A percentile compares a stretch with the other conserved stretches of the same genome.
phyloP scores from a whole-genome alignment of 2,329 filamentous ascomycete genomes.

The Pseudocercospora musae region DNA sequence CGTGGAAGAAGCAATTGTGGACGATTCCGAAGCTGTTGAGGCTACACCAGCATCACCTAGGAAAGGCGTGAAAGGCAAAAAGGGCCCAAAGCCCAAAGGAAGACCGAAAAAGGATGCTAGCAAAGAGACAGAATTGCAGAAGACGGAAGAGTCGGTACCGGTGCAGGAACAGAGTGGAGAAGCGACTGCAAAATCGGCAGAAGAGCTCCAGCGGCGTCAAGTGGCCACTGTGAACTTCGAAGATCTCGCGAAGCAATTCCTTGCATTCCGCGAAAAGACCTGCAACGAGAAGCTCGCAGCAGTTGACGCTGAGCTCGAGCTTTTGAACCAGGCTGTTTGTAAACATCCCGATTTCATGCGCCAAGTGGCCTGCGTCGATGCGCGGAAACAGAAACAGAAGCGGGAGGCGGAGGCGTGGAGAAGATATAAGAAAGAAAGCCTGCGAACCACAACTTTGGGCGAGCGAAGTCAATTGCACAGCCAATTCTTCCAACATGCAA shows the following conservation, averaged over 20 bases:
- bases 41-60: conserved; percentile 28
- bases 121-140: conserved; percentile 21
- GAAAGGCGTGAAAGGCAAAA: conserved; percentile 45
- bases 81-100: conserved; percentile 29
- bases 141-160: conserved; percentile 13
- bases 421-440: conserved; percentile 68
- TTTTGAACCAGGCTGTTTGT: conserved; percentile 56
- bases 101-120: conserved; percentile 32
- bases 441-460: conserved; percentile 72
- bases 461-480: conserved; percentile 82
- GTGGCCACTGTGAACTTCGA: conserved; percentile 47
- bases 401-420: conserved; percentile 71
- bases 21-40: conserved; percentile 29
- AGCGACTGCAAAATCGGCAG: conserved; percentile 47
- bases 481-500: conserved; percentile 83
- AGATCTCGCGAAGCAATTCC: conserved; percentile 83
- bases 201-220: conserved; percentile 46
- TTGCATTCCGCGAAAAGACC: conserved; percentile 77
- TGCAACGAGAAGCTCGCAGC: conserved; percentile 85
- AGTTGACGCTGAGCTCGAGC: conserved; percentile 65
- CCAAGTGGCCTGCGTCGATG: conserved; percentile 83
- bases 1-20: conserved; percentile 6
- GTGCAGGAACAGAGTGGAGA: conserved; percentile 30
- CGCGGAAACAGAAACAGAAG: conserved; percentile 75
- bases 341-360: conserved; percentile 89